Evolutionary conservation across 495 filamentous ascomycete genomes (phyloP).

Genomic region (Stereocaulon alpinum): DNA sequence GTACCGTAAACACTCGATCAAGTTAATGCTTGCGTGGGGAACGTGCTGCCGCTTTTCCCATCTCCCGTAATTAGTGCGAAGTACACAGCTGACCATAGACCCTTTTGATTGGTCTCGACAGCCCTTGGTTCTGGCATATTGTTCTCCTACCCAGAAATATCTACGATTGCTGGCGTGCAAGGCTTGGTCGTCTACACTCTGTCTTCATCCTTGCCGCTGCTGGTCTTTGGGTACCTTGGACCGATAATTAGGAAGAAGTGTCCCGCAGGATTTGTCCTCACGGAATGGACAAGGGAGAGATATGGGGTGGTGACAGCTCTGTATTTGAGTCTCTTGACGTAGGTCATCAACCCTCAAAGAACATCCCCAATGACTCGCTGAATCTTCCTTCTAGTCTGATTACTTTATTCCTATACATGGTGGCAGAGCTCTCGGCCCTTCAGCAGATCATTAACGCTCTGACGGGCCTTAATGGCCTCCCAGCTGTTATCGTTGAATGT

Average conservation of each 20-base stretch:
- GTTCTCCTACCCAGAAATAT: constrained; percentile 68
- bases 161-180: constrained; percentile 66
- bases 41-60: constrained; percentile 67
- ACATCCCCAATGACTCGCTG: background rate
- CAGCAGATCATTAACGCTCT: constrained; percentile 62
- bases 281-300: constrained; percentile 67
- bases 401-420: constrained; percentile 73
- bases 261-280: constrained; percentile 67
- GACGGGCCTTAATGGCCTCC: constrained; percentile 62
- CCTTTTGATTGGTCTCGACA: constrained; percentile 30
- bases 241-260: constrained; percentile 65
- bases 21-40: constrained; percentile 94
- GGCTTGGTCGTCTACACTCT: constrained; percentile 63
- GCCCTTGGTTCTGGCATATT: constrained; percentile 70
- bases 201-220: constrained; percentile 52
- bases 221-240: constrained; percentile 57
- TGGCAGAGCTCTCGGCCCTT: constrained; percentile 62
- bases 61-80: constrained; percentile 17
- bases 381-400: constrained; percentile 36
- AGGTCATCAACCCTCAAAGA: constrained; percentile 12
- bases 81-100: constrained; percentile 23
- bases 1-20: constrained; percentile 88
- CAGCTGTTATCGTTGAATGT: constrained; percentile 62
- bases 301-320: constrained; percentile 55
- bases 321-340: constrained; percentile 59